Percentiles rank a stretch among this genome's conserved stretches.
phyloP scores from a whole-genome alignment of 257 asterid genomes.

The Osmanthus fragrans region DNA sequence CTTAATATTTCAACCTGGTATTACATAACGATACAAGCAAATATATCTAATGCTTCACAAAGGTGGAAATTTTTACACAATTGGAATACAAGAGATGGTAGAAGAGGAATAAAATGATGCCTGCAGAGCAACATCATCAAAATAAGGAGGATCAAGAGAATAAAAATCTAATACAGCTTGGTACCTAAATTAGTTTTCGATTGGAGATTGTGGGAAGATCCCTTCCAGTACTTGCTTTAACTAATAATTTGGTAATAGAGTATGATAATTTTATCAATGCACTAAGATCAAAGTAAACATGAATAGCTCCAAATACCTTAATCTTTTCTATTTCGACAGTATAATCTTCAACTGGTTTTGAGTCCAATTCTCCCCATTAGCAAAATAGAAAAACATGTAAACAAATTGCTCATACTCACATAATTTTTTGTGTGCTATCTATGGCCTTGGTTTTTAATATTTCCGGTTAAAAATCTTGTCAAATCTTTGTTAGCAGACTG shows the following conservation, averaged over 20 bases:
- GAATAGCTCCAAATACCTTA: not conserved
- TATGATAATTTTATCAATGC: not conserved
- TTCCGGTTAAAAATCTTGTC: not conserved
- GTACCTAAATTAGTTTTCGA: slow-evolving; percentile 1
- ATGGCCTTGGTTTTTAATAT: not conserved
- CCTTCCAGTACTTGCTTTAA: not conserved
- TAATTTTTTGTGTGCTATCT: not conserved
- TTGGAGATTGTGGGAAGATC: not conserved
- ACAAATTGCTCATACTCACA: not conserved
- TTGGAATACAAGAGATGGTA: not conserved
- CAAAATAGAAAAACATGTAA: not conserved
- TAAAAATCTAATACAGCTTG: not conserved
- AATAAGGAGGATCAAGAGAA: not conserved
- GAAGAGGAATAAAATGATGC: not conserved
- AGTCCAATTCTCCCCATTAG: not conserved
- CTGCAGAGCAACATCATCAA: not conserved
- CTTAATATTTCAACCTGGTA: slow-evolving; percentile 80
- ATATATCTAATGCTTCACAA: not conserved
- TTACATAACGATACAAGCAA: not conserved
- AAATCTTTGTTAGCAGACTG: not conserved
- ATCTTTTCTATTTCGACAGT: not conserved
- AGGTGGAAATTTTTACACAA: not conserved
- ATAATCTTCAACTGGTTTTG: not conserved
- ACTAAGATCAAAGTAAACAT: not conserved
- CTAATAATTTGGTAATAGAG: not conserved